These are phyloP conservation scores for Pyropia haitanensis DNA, from an alignment of 23 red algal genomes.

Conservation along the genomic window DNA sequence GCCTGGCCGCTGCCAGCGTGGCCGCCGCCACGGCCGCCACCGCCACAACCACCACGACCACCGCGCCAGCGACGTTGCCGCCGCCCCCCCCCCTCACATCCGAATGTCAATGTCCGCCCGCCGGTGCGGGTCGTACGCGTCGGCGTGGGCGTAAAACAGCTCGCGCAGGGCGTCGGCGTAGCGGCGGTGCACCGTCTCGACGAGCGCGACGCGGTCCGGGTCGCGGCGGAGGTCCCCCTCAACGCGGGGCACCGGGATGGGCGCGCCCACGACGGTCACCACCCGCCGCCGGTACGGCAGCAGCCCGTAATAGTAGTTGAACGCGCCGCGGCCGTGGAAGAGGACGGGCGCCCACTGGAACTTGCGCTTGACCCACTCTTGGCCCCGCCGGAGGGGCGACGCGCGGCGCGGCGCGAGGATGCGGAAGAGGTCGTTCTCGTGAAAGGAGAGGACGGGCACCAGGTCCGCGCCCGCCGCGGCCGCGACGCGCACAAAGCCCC, in stretches of 20 bases:
- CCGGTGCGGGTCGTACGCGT: slow-evolving; percentile 1
- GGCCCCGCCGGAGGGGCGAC: not conserved
- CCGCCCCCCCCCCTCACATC: too few relatives aligned
- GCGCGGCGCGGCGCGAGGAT: not conserved
- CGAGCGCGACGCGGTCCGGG: not conserved
- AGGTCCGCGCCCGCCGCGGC: not conserved
- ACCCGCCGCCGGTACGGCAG: not conserved
- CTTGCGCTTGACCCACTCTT: not conserved
- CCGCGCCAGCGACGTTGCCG: too few relatives aligned
- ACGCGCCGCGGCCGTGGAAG: slow-evolving; percentile 1
- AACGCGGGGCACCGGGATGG: not conserved
- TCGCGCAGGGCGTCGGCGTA: slow-evolving; percentile 2
- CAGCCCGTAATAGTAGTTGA: slow-evolving; percentile 4
- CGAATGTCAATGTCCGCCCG: too few relatives aligned
- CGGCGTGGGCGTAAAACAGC: not conserved
- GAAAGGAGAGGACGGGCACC: slow-evolving; percentile 3
- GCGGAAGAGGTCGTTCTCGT: slow-evolving; percentile 3
- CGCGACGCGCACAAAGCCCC: slow-evolving; percentile 1
- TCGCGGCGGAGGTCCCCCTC: not conserved
- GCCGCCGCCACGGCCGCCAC: too few relatives aligned
- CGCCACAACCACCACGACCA: too few relatives aligned
- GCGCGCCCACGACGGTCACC: not conserved
- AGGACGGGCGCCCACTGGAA: not conserved
- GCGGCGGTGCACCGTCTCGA: not conserved
- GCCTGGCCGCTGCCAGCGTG: too few relatives aligned